phyloP scores from a whole-genome alignment of 2,329 filamentous ascomycete genomes.

The Colletotrichum chlorophyti region DNA sequence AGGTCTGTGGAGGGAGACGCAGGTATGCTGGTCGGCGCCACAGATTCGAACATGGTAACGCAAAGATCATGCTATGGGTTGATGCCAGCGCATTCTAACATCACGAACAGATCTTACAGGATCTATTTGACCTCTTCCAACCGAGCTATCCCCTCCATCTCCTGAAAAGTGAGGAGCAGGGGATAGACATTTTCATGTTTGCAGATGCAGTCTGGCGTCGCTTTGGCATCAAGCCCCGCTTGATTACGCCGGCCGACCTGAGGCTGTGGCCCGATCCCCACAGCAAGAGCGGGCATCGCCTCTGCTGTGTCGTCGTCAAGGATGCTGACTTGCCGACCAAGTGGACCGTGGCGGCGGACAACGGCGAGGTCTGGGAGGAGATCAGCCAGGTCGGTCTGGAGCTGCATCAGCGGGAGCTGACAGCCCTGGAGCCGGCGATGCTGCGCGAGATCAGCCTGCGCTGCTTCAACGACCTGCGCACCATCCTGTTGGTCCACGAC shows the following conservation, averaged over 20 bases:
- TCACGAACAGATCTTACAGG: slow-evolving; percentile 38
- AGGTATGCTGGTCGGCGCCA: slow-evolving; percentile 33
- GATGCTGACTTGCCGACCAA: background rate
- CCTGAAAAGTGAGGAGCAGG: slow-evolving; percentile 44
- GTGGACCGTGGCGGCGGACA: background rate
- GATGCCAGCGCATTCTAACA: background rate
- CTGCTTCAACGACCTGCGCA: slow-evolving; percentile 49
- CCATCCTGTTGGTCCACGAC: slow-evolving; percentile 47
- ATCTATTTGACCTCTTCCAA: slow-evolving; percentile 40
- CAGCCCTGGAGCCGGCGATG: slow-evolving; percentile 37
- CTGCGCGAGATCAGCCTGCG: slow-evolving; percentile 42
- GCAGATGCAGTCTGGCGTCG: slow-evolving; percentile 36
- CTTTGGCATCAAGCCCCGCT: slow-evolving; percentile 37
- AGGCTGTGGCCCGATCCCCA: slow-evolving; percentile 37
- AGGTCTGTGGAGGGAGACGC: slow-evolving; percentile 14
- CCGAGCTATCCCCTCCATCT: slow-evolving; percentile 40
- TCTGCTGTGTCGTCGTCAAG: slow-evolving; percentile 38
- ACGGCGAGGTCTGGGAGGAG: slow-evolving; percentile 39
- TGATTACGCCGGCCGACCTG: slow-evolving; percentile 42
- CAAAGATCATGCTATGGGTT: background rate
- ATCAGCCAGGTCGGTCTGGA: slow-evolving; percentile 47
- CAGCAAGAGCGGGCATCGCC: slow-evolving; percentile 33
- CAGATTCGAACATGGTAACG: slow-evolving; percentile 33
- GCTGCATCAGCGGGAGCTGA: slow-evolving; percentile 45
- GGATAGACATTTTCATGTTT: slow-evolving; percentile 48